Evolutionary conservation across 345 rosid genomes (phyloP).

Genomic region (Salix viminalis): DNA sequence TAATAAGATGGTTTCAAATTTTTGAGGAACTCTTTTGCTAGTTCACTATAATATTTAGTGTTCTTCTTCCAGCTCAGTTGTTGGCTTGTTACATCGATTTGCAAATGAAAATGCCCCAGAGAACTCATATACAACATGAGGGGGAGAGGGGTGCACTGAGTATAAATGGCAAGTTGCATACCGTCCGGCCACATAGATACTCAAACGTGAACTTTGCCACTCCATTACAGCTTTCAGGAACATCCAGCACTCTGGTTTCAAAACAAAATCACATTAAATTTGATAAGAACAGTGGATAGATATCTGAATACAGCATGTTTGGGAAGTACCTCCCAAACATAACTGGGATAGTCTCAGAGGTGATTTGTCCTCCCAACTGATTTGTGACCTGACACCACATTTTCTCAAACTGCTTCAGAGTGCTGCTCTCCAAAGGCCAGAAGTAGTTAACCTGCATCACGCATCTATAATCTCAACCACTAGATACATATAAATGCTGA

Average conservation of each 20-base stretch:
- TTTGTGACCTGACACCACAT: slow-evolving; percentile 62
- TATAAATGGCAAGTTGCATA: slow-evolving; percentile 21
- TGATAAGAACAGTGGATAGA: neutral
- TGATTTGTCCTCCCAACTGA: slow-evolving; percentile 54
- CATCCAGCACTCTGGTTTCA: slow-evolving; percentile 59
- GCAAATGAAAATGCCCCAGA: neutral
- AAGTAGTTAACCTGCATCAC: slow-evolving; percentile 60
- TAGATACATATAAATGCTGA: slow-evolving; percentile 6
- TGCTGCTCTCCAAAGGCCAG: slow-evolving; percentile 58
- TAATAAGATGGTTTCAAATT: neutral
- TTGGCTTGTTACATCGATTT: neutral
- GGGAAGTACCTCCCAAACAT: slow-evolving; percentile 87
- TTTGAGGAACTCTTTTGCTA: neutral
- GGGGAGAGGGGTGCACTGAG: neutral
- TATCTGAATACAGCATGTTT: neutral
- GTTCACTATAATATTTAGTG: neutral
- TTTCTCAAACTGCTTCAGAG: slow-evolving; percentile 52
- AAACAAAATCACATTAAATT: slow-evolving; percentile 6
- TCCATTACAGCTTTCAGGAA: slow-evolving; percentile 79
- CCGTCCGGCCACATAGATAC: slow-evolving; percentile 78
- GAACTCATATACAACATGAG: neutral
- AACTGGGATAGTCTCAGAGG: slow-evolving; percentile 56
- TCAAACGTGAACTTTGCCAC: slow-evolving; percentile 76
- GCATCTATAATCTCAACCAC: slow-evolving; percentile 25
- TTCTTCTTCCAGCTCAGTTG: neutral